Evolutionary conservation across 75 land plant species (phyloP), one percentile per base, ranked within the genome.

Genomic region (Ceratopteris richardii): DNA sequence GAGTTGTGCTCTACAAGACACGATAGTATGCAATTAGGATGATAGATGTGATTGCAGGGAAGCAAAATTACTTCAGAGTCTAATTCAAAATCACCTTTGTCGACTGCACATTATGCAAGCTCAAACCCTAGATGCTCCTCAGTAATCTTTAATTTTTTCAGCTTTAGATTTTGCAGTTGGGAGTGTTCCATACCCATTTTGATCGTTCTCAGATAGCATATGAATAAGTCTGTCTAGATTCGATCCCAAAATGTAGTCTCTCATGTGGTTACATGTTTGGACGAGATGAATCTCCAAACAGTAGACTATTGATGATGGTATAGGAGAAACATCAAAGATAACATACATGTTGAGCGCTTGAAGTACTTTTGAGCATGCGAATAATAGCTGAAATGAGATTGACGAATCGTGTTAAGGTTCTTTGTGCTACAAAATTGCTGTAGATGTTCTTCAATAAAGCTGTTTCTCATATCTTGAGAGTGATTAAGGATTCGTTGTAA

Each of bases 31-130:
- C 91, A 87, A 20, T 69, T 71, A 6, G 72, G 81, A 57, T 87
- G 91, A 29, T 81, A 87, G 13, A 57, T 62, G 69, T 87, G 91
- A 18, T 74, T 69, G 78, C 91, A 87, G 10, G 91, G 91, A 71
- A 87, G 51, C 61, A 64, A 55, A 56, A 58, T 83, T 12, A 63
- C 77, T 52, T 50, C 47, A 37, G 69, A 74, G 1, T 80, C 79
- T 12, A 69, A 51, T 27, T 22, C 39, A 30, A 80, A 56, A 30
- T 20, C 68, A 0, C 83, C 87, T 30, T 82, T 84, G 58, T 88
- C 84, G 22, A 88, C 66, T 17, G 83, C 67, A 73, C 83, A 80
- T 40, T 46, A 60, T 14, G 70, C 29, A 7, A 11, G 64, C 26
- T 67, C 72, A n/a, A 29, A 54, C 19, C 51, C 60, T 6, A 77